These are phyloP conservation scores for Closterium sp. DNA, from an alignment of 139 green algal genomes.

Conservation along the genomic window DNA sequence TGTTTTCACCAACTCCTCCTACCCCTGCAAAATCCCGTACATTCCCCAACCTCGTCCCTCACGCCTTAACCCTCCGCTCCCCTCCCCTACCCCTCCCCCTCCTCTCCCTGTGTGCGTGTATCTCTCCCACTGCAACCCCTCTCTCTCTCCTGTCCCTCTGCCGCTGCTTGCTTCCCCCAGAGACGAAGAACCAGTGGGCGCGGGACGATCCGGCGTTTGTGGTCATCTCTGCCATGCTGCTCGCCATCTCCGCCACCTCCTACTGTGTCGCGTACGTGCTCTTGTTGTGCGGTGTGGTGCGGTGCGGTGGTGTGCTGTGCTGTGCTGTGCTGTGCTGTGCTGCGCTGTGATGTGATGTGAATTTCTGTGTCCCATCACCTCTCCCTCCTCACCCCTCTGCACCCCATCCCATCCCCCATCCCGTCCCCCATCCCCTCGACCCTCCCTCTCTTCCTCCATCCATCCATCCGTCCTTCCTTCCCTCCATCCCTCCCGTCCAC, in stretches of 20 bases:
- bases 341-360: not conserved
- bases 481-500: not conserved
- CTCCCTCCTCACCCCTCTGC: not conserved
- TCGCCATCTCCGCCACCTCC: slow-evolving; percentile 66
- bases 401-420: not conserved
- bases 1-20: too few relatives aligned
- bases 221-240: slow-evolving; percentile 71
- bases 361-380: not conserved
- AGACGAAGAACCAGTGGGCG: slow-evolving; percentile 97
- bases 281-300: not conserved
- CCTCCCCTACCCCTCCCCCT: too few relatives aligned
- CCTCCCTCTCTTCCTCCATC: not conserved
- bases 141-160: too few relatives aligned
- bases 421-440: not conserved
- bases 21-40: too few relatives aligned
- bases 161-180: too few relatives aligned
- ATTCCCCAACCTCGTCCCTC: too few relatives aligned
- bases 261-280: slow-evolving; percentile 78
- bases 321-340: not conserved
- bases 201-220: slow-evolving; percentile 95
- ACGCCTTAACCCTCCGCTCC: too few relatives aligned
- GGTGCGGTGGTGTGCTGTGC: not conserved
- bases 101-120: not conserved
- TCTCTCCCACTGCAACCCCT: too few relatives aligned
- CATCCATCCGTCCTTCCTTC: not conserved